phyloP scores from a whole-genome alignment of 768 basidiomycete genomes.

The Glaciozyma antarctica region DNA sequence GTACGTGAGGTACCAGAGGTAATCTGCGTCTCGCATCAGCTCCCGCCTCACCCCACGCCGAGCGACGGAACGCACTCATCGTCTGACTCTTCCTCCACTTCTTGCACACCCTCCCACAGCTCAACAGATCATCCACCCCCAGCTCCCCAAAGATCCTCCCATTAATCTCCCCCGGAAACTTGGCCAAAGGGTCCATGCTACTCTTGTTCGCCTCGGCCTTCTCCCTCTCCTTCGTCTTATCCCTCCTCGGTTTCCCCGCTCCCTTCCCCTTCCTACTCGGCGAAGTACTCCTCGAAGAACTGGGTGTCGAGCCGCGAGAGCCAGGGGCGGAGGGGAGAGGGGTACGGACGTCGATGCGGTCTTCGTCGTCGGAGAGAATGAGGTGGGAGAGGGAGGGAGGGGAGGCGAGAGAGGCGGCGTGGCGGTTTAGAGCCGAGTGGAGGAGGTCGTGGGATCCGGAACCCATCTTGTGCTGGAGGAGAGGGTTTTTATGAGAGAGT shows the following conservation, averaged over 20 bases:
- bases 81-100: slow-evolving; percentile 33
- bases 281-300: too few relatives aligned
- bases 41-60: neutral
- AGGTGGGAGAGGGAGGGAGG: too few relatives aligned
- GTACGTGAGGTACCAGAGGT: too few relatives aligned
- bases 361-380: too few relatives aligned
- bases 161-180: slow-evolving; percentile 33
- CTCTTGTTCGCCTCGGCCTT: slow-evolving; percentile 22
- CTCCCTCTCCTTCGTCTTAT: slow-evolving; percentile 31
- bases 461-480: too few relatives aligned
- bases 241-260: slow-evolving; percentile 29
- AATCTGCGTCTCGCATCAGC: slow-evolving; percentile 2
- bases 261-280: slow-evolving; percentile 9
- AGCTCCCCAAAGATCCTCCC: slow-evolving; percentile 32
- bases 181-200: slow-evolving; percentile 31
- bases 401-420: too few relatives aligned
- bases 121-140: slow-evolving; percentile 17
- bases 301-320: too few relatives aligned
- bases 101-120: slow-evolving; percentile 31
- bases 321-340: too few relatives aligned
- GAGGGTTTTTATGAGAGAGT: too few relatives aligned
- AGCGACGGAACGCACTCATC: slow-evolving; percentile 27
- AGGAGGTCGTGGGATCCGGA: too few relatives aligned
- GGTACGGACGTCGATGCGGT: too few relatives aligned
- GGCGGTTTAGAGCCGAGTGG: too few relatives aligned